Evolutionary conservation across 169 alveolate genomes (phyloP), one percentile per base, ranked within the genome.

Genomic region (Babesia ovis): DNA sequence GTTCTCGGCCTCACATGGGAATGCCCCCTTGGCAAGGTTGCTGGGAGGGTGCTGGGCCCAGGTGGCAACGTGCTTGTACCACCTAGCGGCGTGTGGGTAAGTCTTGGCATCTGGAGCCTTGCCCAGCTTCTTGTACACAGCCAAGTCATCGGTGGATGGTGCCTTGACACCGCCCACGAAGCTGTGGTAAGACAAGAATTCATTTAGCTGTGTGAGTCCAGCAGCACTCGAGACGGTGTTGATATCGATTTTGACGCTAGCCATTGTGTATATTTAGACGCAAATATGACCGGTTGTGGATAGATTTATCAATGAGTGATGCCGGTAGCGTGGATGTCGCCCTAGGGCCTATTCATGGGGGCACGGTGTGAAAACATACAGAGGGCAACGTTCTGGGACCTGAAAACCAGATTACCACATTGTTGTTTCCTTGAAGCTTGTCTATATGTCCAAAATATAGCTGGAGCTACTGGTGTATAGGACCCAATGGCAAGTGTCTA

Each of bases 111-210:
- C 58, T 12, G 89, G 89, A 8, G 85, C 84, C 50, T 72, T 60
- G 25, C 74, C 85, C n/a, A 81, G 74, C 74, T 71, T 81, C 66
- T 64, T 72, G 74, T 50, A 81, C 14, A 81, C 85, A 35, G 80
- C 84, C 18, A 81, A 41, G 62, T 81, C 89, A 46, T 81, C 85
- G 23, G 84, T 66, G 18, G 84, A 58, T 4, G 89, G 83, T 29
- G 67, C 62, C 60, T 71, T 71, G 31, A 31, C 68, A 6, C 89
- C 89, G 43, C 61, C 84, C 11, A 81, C 85, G 75, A 81, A 81
- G 61, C 81, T 66, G 71, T 79, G 77, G 87, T 45, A 69, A 16
- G 87, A 43, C 23, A 79, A 71, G 68, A 27, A 79, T 35, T 79
- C 75, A 51, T 79, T 72, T 62, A 79, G 50, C 41, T 69, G 34